These are phyloP conservation scores for Podochytrium sp. DNA, from an alignment of 192 early-diverging fungal species.

Conservation along the genomic window DNA sequence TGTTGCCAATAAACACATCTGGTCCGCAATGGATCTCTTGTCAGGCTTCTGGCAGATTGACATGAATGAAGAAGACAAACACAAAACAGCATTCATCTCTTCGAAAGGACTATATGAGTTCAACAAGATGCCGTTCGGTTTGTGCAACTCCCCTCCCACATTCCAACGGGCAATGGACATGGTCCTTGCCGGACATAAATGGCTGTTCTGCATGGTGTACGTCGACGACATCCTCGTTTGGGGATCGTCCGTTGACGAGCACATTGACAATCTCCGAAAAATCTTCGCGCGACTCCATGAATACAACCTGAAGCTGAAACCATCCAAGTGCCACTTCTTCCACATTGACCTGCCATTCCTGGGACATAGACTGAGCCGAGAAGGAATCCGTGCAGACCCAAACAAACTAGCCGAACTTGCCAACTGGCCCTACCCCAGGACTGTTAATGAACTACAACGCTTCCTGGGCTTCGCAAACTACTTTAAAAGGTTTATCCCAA, in stretches of 20 bases:
- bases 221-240: conserved; percentile 50
- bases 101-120: conserved; percentile 41
- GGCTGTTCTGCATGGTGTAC: conserved; percentile 39
- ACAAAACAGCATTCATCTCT: conserved; percentile 26
- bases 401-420: conserved; percentile 34
- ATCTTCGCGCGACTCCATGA: conserved; percentile 35
- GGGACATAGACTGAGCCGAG: conserved; percentile 32
- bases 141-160: conserved; percentile 41
- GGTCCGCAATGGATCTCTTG: conserved; percentile 50
- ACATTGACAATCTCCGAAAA: conserved; percentile 26
- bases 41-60: conserved; percentile 41
- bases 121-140: conserved; percentile 41
- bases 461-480: conserved; percentile 38
- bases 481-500: conserved; percentile 36
- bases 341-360: conserved; percentile 29
- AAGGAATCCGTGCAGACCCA: conserved; percentile 30
- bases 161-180: conserved; percentile 43
- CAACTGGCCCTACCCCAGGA: conserved; percentile 26
- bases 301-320: conserved; percentile 35
- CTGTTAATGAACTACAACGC: conserved; percentile 9
- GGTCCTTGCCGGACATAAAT: conserved; percentile 31
- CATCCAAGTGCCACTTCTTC: conserved; percentile 40
- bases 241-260: conserved; percentile 35
- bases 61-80: neutral
- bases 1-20: too few species aligned